phyloP scores from a whole-genome alignment of 1,284 basidiomycete genomes.

The Fomitopsis schrenkii region DNA sequence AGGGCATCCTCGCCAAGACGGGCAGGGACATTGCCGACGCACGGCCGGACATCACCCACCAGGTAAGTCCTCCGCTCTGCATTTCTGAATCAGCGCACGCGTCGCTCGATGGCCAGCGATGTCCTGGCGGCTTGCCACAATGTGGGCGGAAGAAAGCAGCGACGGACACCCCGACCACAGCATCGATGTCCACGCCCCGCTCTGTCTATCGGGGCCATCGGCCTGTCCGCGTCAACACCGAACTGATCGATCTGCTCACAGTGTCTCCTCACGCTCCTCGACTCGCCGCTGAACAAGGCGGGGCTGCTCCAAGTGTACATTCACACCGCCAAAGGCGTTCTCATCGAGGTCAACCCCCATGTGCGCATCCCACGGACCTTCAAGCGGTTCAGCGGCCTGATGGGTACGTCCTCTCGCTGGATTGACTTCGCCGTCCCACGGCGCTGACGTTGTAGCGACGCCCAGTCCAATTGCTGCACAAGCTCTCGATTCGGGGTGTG shows the following conservation, averaged over 20 bases:
- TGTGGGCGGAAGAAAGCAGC: too few species aligned
- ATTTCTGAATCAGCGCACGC: not conserved
- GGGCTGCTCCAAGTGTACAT: constrained; percentile 97
- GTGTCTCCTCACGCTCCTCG: constrained; percentile 95
- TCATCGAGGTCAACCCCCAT: constrained; percentile 98
- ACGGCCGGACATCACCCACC: constrained; percentile 97
- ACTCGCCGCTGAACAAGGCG: constrained; percentile 98
- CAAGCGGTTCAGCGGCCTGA: constrained; percentile 97
- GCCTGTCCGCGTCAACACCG: too few species aligned
- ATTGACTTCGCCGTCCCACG: constrained; percentile 1
- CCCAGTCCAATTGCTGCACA: constrained; percentile 94
- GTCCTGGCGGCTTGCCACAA: not conserved
- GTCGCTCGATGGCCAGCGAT: not conserved
- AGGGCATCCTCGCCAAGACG: constrained; percentile 97
- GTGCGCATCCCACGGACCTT: constrained; percentile 98
- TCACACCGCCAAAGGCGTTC: constrained; percentile 93
- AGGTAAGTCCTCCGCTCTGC: constrained; percentile 50
- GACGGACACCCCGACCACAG: not conserved
- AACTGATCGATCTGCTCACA: constrained; percentile 25
- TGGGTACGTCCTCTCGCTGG: constrained; percentile 63
- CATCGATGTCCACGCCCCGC: not conserved
- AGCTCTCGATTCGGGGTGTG: constrained; percentile 91
- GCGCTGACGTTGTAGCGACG: not conserved
- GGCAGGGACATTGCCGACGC: constrained; percentile 98
- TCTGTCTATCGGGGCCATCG: not conserved